These are phyloP conservation scores for Hymenochaete sp. DNA, from an alignment of 1,284 basidiomycete species.

Conservation along the genomic window DNA sequence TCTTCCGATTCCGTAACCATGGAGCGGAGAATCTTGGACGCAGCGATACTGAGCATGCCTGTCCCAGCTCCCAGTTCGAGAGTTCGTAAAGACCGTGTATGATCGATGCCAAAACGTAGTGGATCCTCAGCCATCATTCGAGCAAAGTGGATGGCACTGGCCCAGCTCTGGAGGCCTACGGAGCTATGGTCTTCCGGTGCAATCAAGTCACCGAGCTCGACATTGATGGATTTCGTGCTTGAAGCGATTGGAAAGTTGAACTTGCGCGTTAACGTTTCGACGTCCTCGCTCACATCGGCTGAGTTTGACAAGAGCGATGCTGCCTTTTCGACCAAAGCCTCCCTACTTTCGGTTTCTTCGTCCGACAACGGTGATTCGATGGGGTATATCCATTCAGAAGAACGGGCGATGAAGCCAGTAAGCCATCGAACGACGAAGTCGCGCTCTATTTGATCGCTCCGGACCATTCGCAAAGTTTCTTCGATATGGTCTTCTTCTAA, in stretches of 20 bases:
- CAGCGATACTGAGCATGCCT: slow-evolving; percentile 69
- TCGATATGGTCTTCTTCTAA: slow-evolving; percentile 17
- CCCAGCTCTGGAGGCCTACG: slow-evolving; percentile 87
- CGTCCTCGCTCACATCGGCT: slow-evolving; percentile 17
- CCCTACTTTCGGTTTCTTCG: slow-evolving; percentile 24
- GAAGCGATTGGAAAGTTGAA: slow-evolving; percentile 23
- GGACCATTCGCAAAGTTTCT: slow-evolving; percentile 5
- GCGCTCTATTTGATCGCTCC: slow-evolving; percentile 16
- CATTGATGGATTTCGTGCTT: slow-evolving; percentile 19
- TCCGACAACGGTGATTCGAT: slow-evolving; percentile 5
- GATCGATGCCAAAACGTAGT: slow-evolving; percentile 33
- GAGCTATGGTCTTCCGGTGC: slow-evolving; percentile 73
- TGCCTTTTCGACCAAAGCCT: slow-evolving; percentile 29
- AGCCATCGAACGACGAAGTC: slow-evolving; percentile 19
- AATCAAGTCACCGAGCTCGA: slow-evolving; percentile 62
- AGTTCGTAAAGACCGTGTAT: slow-evolving; percentile 34
- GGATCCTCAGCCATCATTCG: slow-evolving; percentile 59
- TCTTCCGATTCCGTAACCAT: slow-evolving; percentile 1
- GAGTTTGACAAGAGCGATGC: slow-evolving; percentile 31
- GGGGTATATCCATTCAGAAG: slow-evolving; percentile 23
- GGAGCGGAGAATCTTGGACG: slow-evolving; percentile 46
- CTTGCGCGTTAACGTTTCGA: slow-evolving; percentile 19
- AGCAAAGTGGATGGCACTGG: slow-evolving; percentile 69
- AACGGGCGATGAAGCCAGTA: slow-evolving; percentile 24
- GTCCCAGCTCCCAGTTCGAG: slow-evolving; percentile 87